Percentiles rank a stretch among this genome's conserved stretches.
Evolutionary conservation across 495 filamentous ascomycete species (phyloP).

Genomic region (Glarea lozoyensis): DNA sequence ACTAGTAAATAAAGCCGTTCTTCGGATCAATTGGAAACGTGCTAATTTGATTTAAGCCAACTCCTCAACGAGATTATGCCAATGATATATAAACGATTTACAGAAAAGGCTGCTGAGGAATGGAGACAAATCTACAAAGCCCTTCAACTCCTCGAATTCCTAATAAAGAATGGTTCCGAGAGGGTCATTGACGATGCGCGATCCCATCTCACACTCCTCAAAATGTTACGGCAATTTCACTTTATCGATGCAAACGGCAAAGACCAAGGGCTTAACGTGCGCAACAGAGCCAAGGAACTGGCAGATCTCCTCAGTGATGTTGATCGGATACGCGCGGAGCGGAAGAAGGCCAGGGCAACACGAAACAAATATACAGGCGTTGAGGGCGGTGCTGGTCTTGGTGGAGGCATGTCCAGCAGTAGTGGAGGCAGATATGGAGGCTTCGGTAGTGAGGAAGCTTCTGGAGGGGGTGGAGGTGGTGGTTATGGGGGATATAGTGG

Average conservation of each 20-base stretch:
- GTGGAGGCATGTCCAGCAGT: conserved; percentile 37
- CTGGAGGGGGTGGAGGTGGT: too few relatives aligned
- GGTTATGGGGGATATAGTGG: conserved; percentile 81
- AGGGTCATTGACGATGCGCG: conserved; percentile 96
- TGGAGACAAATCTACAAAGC: conserved; percentile 99
- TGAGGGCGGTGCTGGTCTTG: conserved; percentile 64
- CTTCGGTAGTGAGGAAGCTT: conserved; percentile 66
- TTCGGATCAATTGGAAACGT: neutral
- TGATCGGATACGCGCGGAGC: conserved; percentile 80
- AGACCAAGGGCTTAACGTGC: conserved; percentile 96
- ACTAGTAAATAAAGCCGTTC: conserved; percentile 72
- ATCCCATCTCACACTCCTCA: conserved; percentile 86
- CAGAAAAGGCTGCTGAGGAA: conserved; percentile 95
- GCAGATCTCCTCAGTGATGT: conserved; percentile 91
- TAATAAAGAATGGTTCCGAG: conserved; percentile 97
- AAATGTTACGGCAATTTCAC: conserved; percentile 98
- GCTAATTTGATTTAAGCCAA: too few relatives aligned
- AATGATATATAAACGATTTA: conserved; percentile 99
- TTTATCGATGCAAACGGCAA: conserved; percentile 95
- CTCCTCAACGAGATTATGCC: conserved; percentile 99
- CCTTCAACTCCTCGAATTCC: conserved; percentile 91
- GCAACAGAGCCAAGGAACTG: conserved; percentile 91
- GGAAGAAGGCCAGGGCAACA: conserved; percentile 86
- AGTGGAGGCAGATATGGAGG: conserved; percentile 80
- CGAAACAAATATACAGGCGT: conserved; percentile 92